A percentile compares a stretch with the other conserved stretches of the same genome.
These are phyloP conservation scores for Coprinopsis cinerea DNA, from an alignment of 768 basidiomycete species.

Conservation along the genomic window DNA sequence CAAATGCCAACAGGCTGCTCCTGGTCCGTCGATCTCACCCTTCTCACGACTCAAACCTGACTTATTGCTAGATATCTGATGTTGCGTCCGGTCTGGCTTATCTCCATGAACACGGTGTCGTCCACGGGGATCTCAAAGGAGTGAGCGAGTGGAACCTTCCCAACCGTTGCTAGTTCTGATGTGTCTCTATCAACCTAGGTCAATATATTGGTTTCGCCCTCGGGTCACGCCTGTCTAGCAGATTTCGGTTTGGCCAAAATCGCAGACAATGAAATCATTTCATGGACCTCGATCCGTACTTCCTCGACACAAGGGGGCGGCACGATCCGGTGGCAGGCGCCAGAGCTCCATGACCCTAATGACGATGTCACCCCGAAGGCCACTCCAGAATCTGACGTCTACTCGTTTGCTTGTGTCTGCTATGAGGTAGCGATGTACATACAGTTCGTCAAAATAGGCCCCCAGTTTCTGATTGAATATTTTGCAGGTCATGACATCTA, in stretches of 20 bases:
- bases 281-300: constrained; percentile 16
- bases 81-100: constrained; percentile 26
- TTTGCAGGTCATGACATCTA: constrained; percentile 21
- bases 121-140: constrained; percentile 36
- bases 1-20: constrained; percentile 14
- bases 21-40: constrained; percentile 3
- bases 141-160: neutral
- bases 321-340: constrained; percentile 31
- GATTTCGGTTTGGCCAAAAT: constrained; percentile 42
- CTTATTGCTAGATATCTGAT: constrained; percentile 21
- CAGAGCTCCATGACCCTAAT: constrained; percentile 27
- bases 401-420: constrained; percentile 35
- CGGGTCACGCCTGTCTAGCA: constrained; percentile 39
- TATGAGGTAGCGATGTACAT: constrained; percentile 26
- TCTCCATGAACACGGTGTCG: constrained; percentile 26
- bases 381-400: constrained; percentile 28
- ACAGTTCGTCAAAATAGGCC: neutral
- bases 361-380: constrained; percentile 8
- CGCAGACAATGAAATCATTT: constrained; percentile 16
- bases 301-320: constrained; percentile 17
- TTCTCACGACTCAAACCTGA: neutral
- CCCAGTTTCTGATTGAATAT: too few species aligned
- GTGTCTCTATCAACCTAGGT: constrained; percentile 20
- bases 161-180: neutral
- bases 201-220: constrained; percentile 40